Base-by-base conservation (phyloP, 768 basidiomycete genomes). In the Leccinum boreale region DNA sequence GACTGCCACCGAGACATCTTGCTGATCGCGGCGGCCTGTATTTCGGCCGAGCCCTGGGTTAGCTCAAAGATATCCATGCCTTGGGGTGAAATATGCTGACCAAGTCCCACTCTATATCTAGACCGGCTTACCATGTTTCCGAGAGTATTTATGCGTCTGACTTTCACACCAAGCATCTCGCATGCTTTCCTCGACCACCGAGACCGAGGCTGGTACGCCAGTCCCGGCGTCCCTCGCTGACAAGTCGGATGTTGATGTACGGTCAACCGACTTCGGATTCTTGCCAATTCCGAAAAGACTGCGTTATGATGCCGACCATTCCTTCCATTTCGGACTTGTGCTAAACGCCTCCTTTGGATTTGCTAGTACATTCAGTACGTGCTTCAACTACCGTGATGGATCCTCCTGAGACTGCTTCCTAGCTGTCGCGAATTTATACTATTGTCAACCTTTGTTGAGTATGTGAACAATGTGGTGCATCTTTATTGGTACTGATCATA, bases 391-490 rank as follows among this genome's bases (percentile, higher is more conserved):
- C 7, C 5, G 6, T 6, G 33, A 21, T 3, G 6, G n/a, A 42
- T 29, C 26, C 7, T 29, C 31, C 21, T 60, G n/a, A 67, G 14
- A 12, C 31, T 28, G 42, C n/a, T 42, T 31, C 3, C 7, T 17
- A 87, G 86, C 75, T 45, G 85, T 85, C 14, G 81, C 84, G n/a
- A 93, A 93, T 65, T 68, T 93, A 49, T 93, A 92, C 67, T 94
- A 92, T 62, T 89, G 86, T 59, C 89, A 91, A 74, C 91, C 91
- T 0, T 68, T 94, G 63, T 73, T 92, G 14, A 89, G 90, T 84
- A 68, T 61, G 79, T 74, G 59, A 33, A 61, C 15, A 0, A 2
- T 19, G 8, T 26, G 10, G 9, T 12, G 11, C 4, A 11, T 14
- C 23, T 39, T 48, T 11, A 10, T 46, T 10, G 11, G 29, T 17